A percentile compares a stretch with the other conserved stretches of the same genome.
Conservation (phyloP, 139 green algal species). For the Eudorina sp. region DNA sequence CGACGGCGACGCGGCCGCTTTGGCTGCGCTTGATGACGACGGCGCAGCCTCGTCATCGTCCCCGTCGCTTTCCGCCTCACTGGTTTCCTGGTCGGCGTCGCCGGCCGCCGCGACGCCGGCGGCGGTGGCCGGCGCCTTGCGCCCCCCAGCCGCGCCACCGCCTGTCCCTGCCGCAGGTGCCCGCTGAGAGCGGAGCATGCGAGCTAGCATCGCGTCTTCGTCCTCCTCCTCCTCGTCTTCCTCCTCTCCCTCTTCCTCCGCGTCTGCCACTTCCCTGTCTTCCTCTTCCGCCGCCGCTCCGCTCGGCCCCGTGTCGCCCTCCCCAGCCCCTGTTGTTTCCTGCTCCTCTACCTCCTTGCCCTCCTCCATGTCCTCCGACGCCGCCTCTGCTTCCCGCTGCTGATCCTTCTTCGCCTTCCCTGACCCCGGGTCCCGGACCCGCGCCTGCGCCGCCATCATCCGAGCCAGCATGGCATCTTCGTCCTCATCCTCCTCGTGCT, state of each 20-base stretch:
- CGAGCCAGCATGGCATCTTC: conserved; percentile 76
- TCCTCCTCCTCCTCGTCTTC: conserved; percentile 65
- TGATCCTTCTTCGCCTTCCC: background rate
- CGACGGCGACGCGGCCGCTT: too few species aligned
- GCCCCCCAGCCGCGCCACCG: background rate
- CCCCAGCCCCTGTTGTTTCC: background rate
- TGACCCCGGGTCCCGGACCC: background rate
- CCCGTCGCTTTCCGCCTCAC: background rate
- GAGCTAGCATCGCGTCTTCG: conserved; percentile 75
- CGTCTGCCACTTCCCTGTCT: conserved; percentile 27
- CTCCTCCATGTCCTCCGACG: conserved; percentile 47
- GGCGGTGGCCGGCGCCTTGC: conserved; percentile 12
- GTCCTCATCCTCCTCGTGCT: conserved; percentile 63
- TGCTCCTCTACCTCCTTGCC: conserved; percentile 42
- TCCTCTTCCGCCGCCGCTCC: conserved; percentile 19
- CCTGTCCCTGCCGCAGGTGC: background rate
- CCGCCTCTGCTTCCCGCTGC: conserved; percentile 43
- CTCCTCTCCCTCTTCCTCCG: conserved; percentile 59
- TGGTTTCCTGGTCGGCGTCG: background rate
- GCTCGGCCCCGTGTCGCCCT: background rate
- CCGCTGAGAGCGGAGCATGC: conserved; percentile 61
- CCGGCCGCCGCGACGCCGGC: background rate
- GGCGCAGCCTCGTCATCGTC: background rate
- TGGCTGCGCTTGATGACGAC: background rate
- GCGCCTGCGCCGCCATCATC: conserved; percentile 58